Evolutionary conservation across 208 protist genomes (phyloP).

Genomic region (Zelonia costaricensis): DNA sequence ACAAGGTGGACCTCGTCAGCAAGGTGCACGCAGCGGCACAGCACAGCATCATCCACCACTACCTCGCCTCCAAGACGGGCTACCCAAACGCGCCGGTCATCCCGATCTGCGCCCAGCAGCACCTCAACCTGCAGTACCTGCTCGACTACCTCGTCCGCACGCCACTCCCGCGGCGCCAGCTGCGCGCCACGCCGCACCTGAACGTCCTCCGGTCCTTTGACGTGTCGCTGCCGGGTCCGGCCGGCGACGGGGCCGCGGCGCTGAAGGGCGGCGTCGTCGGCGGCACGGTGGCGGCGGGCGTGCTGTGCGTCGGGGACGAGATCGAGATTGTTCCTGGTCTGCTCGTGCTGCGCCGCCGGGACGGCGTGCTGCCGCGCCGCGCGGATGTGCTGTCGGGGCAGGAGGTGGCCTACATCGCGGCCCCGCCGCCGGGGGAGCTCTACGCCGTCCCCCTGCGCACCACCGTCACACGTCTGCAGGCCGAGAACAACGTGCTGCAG

Average conservation of each 20-base stretch:
- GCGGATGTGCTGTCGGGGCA: slow-evolving; percentile 15
- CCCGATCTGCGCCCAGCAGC: slow-evolving; percentile 98
- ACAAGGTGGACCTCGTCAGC: slow-evolving; percentile 99
- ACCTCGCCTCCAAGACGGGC: slow-evolving; percentile 86
- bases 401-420: slow-evolving; percentile 13
- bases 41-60: slow-evolving; percentile 94
- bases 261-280: slow-evolving; percentile 98
- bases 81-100: slow-evolving; percentile 96
- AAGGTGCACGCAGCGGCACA: slow-evolving; percentile 94
- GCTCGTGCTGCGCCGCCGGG: slow-evolving; percentile 60
- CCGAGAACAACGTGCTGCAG: slow-evolving; percentile 98
- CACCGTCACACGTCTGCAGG: slow-evolving; percentile 93
- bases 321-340: slow-evolving; percentile 99
- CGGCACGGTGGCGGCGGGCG: slow-evolving; percentile 97
- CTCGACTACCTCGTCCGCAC: slow-evolving; percentile 98
- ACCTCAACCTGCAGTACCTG: slow-evolving; percentile 98
- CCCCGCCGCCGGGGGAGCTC: slow-evolving; percentile 62
- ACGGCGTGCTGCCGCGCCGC: slow-evolving; percentile 34
- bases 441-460: slow-evolving; percentile 96
- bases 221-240: slow-evolving; percentile 97
- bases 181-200: slow-evolving; percentile 91
- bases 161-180: slow-evolving; percentile 96
- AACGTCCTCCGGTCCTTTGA: slow-evolving; percentile 99
- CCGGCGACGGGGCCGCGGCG: slow-evolving; percentile 85
- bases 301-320: slow-evolving; percentile 96